These are phyloP conservation scores for Fusarium sp. DNA, from an alignment of 2,329 filamentous ascomycete species.

Conservation along the genomic window DNA sequence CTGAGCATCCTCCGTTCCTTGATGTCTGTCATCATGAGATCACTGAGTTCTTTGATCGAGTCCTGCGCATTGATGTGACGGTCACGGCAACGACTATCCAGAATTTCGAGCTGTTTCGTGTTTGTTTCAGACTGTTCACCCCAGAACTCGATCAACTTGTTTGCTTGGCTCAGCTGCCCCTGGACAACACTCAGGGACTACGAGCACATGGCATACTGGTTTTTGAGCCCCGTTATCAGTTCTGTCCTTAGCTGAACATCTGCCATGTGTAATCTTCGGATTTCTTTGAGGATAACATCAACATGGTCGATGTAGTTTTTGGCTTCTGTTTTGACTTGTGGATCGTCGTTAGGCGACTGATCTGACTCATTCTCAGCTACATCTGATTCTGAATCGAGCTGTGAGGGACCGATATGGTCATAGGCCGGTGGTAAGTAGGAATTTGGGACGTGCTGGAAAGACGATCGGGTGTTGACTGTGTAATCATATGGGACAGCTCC, in stretches of 20 bases:
- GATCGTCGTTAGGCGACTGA: neutral
- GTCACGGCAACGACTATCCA: neutral
- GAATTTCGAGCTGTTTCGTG: neutral
- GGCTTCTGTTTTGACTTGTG: neutral
- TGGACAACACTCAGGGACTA: neutral
- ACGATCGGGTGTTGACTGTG: neutral
- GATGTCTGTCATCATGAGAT: neutral
- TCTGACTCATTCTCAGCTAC: too few species aligned
- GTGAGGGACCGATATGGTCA: too few species aligned
- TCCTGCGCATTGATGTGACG: neutral
- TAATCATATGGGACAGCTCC: neutral
- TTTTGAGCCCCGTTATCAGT: neutral
- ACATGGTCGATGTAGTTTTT: rapidly evolving
- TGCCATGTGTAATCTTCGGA: neutral
- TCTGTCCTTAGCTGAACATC: neutral
- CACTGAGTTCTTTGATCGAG: neutral
- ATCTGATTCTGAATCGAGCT: neutral
- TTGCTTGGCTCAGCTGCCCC: neutral
- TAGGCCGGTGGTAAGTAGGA: too few species aligned
- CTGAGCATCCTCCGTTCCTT: neutral
- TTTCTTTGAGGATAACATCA: neutral
- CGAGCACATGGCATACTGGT: neutral
- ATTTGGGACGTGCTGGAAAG: too few species aligned
- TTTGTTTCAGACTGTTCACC: too few species aligned
- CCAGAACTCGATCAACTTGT: neutral